Evolutionary conservation across 2,329 filamentous ascomycete species (phyloP).

Genomic region (Botrytis tulipae): DNA sequence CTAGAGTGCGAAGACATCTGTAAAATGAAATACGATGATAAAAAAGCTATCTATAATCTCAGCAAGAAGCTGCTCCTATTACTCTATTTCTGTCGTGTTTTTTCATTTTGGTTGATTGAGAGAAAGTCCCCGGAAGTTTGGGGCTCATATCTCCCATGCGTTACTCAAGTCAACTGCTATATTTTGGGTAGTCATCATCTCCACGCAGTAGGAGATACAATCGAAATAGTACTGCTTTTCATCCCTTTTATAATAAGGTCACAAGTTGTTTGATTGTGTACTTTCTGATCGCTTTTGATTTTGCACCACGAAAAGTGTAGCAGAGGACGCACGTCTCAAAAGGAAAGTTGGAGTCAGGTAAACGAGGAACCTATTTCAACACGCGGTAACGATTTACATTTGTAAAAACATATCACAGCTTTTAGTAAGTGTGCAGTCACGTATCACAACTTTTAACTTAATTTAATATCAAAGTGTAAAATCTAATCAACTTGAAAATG

Average conservation of each 20-base stretch:
- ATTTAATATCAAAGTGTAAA: background rate
- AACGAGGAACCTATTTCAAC: too few species aligned
- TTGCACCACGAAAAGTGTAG: background rate
- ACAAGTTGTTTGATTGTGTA: background rate
- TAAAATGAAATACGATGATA: slow-evolving; percentile 29
- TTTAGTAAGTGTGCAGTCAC: too few species aligned
- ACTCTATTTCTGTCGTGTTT: background rate
- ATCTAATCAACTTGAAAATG: background rate
- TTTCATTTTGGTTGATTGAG: background rate
- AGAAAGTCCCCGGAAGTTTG: background rate
- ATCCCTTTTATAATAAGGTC: fast-evolving
- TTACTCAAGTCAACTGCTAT: background rate
- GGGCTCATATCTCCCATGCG: background rate
- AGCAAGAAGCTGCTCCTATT: background rate
- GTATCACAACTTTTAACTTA: background rate
- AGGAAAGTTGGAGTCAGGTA: background rate
- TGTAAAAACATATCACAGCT: too few species aligned
- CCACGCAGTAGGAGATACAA: background rate
- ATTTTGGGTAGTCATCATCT: background rate
- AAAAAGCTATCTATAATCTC: background rate
- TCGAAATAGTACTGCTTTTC: background rate
- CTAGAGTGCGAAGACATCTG: slow-evolving; percentile 33
- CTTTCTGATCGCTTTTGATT: background rate
- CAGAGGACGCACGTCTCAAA: background rate
- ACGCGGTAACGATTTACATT: background rate